Evolutionary conservation across 768 basidiomycete genomes (phyloP).

Genomic region (Tubosaeta brunneosetosa): DNA sequence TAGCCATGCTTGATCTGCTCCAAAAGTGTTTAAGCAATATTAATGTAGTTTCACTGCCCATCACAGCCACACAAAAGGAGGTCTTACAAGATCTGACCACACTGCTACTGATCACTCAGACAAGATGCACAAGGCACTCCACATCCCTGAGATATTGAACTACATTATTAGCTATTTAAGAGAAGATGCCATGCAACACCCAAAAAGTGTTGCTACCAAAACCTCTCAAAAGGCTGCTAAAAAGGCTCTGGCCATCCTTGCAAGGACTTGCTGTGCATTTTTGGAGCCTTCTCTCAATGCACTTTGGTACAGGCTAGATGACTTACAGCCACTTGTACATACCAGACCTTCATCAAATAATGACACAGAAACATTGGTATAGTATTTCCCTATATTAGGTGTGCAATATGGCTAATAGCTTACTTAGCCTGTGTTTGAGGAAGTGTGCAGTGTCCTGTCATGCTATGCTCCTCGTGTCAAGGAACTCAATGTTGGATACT

Average conservation of each 20-base stretch:
- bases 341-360: background rate
- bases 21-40: too few relatives aligned
- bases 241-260: background rate
- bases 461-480: background rate
- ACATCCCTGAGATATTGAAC: background rate
- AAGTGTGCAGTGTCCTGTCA: background rate
- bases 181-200: background rate
- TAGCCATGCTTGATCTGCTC: too few relatives aligned
- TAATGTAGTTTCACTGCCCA: too few relatives aligned
- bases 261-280: background rate
- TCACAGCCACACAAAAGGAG: too few relatives aligned
- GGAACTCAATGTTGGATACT: background rate
- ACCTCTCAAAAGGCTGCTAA: too few relatives aligned
- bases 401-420: background rate
- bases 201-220: background rate
- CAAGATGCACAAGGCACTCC: background rate
- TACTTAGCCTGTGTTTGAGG: background rate
- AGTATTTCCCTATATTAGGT: background rate
- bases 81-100: too few relatives aligned
- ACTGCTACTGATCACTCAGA: background rate
- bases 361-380: too few relatives aligned
- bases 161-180: background rate
- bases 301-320: slow-evolving; percentile 11
- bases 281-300: slow-evolving; percentile 7
- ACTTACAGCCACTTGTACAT: slow-evolving; percentile 4